These are phyloP conservation scores for Dictyophora rubrovolvata DNA, from an alignment of 768 basidiomycete genomes.

Conservation along the genomic window DNA sequence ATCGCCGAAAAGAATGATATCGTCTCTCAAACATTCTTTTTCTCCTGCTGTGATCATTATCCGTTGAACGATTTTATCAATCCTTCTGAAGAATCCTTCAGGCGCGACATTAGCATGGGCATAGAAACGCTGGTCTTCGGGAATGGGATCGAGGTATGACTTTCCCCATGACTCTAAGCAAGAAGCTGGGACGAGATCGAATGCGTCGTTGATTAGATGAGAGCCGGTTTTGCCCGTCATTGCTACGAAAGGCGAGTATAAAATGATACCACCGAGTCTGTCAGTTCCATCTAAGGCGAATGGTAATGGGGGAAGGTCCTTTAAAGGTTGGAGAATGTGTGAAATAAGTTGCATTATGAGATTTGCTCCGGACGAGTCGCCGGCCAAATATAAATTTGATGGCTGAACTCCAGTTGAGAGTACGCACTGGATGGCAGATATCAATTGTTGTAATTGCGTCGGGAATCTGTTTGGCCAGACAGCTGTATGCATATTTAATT, in stretches of 20 bases:
- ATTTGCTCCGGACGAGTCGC: slow-evolving; percentile 17
- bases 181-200: neutral
- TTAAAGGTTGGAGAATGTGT: slow-evolving; percentile 13
- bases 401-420: slow-evolving; percentile 9
- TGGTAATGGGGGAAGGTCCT: neutral
- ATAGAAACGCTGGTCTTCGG: neutral
- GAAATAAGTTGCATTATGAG: slow-evolving; percentile 13
- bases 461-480: slow-evolving; percentile 7
- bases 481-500: neutral
- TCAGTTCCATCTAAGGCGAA: neutral
- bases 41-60: neutral
- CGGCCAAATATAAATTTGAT: slow-evolving; percentile 15
- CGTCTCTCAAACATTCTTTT: neutral
- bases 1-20: neutral
- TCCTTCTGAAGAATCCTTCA: neutral
- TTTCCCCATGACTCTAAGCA: neutral
- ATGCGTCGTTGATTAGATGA: neutral
- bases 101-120: neutral
- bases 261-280: slow-evolving; percentile 6
- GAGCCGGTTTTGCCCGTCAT: slow-evolving; percentile 1
- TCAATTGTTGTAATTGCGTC: slow-evolving; percentile 14
- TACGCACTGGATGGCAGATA: slow-evolving; percentile 10
- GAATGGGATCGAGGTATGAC: neutral
- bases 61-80: neutral
- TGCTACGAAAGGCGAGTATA: slow-evolving; percentile 10